phyloP scores from a whole-genome alignment of 176 grass and related monocot species.

The Triticum urartu region DNA sequence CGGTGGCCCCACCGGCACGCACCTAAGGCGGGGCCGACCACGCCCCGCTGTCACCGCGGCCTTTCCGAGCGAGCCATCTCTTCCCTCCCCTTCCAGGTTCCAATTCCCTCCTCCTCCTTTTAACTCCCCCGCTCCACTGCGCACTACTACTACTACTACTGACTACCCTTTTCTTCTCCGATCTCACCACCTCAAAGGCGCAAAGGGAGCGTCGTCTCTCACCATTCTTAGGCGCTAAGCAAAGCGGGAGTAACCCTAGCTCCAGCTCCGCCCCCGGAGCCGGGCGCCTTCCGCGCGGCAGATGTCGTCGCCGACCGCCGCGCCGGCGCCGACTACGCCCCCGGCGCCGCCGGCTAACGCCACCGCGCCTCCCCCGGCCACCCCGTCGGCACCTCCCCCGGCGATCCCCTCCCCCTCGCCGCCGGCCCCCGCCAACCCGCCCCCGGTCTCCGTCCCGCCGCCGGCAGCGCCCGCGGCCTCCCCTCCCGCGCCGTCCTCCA shows the following conservation, averaged over 20 bases:
- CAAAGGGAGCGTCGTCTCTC: not conserved
- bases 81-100: not conserved
- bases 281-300: not conserved
- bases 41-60: conserved; percentile 31
- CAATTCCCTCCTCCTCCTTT: not conserved
- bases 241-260: not conserved
- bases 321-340: conserved; percentile 43
- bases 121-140: not conserved
- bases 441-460: not conserved
- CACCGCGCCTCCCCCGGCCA: not conserved
- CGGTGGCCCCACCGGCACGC: not conserved
- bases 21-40: not conserved
- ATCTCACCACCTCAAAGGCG: not conserved
- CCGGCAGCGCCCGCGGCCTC: conserved; percentile 17
- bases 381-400: not conserved
- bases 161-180: not conserved
- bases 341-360: conserved; percentile 5
- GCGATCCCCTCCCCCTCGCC: not conserved
- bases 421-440: conserved; percentile 4
- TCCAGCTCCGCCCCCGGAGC: not conserved
- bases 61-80: not conserved
- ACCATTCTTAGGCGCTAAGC: conserved; percentile 35
- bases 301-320: conserved; percentile 52
- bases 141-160: not conserved
- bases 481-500: conserved; percentile 19